Conservation (phyloP, 352 stramenopile species). For the Thraustochytrium striatum region DNA sequence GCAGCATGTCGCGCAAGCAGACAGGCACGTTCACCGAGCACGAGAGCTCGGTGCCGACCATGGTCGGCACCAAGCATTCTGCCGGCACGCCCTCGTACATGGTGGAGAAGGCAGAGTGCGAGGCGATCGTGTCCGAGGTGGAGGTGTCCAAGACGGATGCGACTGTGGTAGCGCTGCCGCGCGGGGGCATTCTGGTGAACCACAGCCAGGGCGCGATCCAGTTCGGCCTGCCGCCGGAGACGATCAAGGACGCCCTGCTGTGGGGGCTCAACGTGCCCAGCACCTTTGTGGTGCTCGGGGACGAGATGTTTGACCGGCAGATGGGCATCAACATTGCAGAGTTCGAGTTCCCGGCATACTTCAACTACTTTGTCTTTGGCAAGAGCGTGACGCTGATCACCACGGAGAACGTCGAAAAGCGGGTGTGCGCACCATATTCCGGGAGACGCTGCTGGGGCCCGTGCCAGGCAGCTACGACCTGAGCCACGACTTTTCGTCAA, state of each 20-base stretch:
- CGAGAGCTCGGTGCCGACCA: too few relatives aligned
- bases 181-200: slow-evolving; percentile 42
- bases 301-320: slow-evolving; percentile 72
- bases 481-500: slow-evolving; percentile 65
- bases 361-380: slow-evolving; percentile 75
- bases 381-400: slow-evolving; percentile 71
- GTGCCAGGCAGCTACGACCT: slow-evolving; percentile 65
- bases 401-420: slow-evolving; percentile 67
- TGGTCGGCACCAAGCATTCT: too few relatives aligned
- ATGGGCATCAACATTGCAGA: slow-evolving; percentile 77
- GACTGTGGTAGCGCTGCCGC: slow-evolving; percentile 33
- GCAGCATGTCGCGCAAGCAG: too few relatives aligned
- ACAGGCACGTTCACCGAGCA: too few relatives aligned
- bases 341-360: slow-evolving; percentile 76
- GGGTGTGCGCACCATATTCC: slow-evolving; percentile 70
- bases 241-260: slow-evolving; percentile 77
- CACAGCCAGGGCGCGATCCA: slow-evolving; percentile 64
- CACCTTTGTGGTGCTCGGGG: slow-evolving; percentile 73
- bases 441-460: slow-evolving; percentile 72
- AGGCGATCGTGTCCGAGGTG: not conserved
- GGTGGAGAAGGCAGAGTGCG: slow-evolving; percentile 6
- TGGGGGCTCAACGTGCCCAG: slow-evolving; percentile 68
- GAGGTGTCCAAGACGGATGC: slow-evolving; percentile 30
- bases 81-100: too few relatives aligned
- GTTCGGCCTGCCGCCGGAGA: slow-evolving; percentile 72